Percentiles rank a stretch among this genome's conserved stretches.
Evolutionary conservation across 208 protist genomes (phyloP).

Genomic region (Porcisia deanei): DNA sequence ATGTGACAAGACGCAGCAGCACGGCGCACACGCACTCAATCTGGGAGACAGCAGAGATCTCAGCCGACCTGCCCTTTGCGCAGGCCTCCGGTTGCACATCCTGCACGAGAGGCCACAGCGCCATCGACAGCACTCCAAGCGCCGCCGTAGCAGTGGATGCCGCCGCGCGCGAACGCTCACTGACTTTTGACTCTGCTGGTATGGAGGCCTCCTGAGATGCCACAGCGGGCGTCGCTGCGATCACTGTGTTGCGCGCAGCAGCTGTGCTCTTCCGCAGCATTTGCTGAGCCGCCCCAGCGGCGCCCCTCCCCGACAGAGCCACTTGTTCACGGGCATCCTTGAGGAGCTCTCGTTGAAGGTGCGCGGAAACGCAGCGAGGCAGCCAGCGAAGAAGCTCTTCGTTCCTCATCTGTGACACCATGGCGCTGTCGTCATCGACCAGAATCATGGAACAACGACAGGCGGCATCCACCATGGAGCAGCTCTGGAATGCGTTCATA

Average conservation of each 20-base stretch:
- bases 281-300: background rate
- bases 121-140: background rate
- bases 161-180: background rate
- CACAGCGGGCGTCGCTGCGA: background rate
- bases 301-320: background rate
- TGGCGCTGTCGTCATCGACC: background rate
- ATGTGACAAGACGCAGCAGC: conserved; percentile 5
- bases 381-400: conserved; percentile 2
- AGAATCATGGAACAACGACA: background rate
- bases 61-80: background rate
- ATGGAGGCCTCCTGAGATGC: background rate
- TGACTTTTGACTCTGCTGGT: background rate
- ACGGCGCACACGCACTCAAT: conserved; percentile 6
- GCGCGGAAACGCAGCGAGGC: background rate
- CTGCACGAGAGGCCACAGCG: conserved; percentile 5
- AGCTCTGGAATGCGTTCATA: background rate
- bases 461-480: background rate
- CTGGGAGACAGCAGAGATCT: background rate
- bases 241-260: background rate
- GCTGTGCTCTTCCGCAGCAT: background rate
- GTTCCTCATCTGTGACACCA: background rate
- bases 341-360: background rate
- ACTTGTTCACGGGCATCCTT: background rate
- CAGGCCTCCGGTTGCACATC: background rate
- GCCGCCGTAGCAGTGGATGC: background rate